phyloP scores from a whole-genome alignment of 1,284 basidiomycete species.

The Clitocybe nebularis region DNA sequence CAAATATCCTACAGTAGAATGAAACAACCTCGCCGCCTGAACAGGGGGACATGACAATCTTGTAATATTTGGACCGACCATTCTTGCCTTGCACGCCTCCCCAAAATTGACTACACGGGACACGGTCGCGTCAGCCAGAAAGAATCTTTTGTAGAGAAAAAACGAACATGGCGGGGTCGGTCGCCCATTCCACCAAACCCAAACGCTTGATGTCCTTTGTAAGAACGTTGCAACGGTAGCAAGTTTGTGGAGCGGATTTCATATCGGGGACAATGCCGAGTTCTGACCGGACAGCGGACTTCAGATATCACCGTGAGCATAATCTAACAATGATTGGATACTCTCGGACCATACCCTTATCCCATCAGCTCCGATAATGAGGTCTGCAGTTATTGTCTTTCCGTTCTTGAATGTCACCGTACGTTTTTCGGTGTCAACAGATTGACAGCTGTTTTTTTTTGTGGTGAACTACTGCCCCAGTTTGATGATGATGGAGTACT shows the following conservation, averaged over 20 bases:
- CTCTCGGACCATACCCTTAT: slow-evolving; percentile 24
- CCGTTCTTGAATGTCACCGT: slow-evolving; percentile 31
- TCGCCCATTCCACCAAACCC: slow-evolving; percentile 27
- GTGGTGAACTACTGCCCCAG: too few relatives aligned
- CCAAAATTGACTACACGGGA: slow-evolving; percentile 26
- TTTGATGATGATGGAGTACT: slow-evolving; percentile 17
- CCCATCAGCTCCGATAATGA: slow-evolving; percentile 39
- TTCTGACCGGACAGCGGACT: slow-evolving; percentile 26
- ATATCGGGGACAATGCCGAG: slow-evolving; percentile 27
- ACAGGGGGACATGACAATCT: slow-evolving; percentile 33
- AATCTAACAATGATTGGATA: background rate
- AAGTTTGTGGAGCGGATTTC: slow-evolving; percentile 29
- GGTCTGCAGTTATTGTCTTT: slow-evolving; percentile 26
- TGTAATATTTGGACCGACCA: slow-evolving; percentile 31
- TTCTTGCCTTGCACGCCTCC: slow-evolving; percentile 25
- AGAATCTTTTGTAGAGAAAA: too few relatives aligned
- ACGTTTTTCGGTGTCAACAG: slow-evolving; percentile 21
- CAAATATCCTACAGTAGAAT: slow-evolving; percentile 24
- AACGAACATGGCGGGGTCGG: slow-evolving; percentile 28
- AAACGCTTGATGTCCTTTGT: slow-evolving; percentile 25
- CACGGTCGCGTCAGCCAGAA: too few relatives aligned
- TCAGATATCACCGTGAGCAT: background rate
- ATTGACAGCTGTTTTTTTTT: slow-evolving; percentile 26
- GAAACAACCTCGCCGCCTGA: slow-evolving; percentile 27
- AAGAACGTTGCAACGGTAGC: slow-evolving; percentile 30